A percentile compares a stretch with the other conserved stretches of the same genome.
Conservation (phyloP, 176 grass and related monocot species). For the Urochloa ruziziensis region DNA sequence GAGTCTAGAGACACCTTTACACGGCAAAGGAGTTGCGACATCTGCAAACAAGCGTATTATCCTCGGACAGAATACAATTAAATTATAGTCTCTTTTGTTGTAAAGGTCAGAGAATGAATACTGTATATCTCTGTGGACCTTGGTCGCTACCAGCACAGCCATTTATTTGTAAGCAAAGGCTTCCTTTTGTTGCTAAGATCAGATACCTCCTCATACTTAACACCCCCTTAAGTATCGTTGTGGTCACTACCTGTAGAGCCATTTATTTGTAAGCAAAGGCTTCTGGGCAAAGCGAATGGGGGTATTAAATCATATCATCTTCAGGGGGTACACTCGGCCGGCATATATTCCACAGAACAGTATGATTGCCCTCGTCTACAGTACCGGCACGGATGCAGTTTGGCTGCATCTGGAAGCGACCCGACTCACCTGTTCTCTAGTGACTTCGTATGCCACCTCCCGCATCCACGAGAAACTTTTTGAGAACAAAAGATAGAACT, state of each 20-base stretch:
- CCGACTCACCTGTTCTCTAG: conserved; percentile 24
- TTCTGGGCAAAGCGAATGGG: conserved; percentile 13
- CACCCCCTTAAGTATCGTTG: background rate
- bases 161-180: background rate
- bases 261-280: background rate
- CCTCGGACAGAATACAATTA: conserved; percentile 3
- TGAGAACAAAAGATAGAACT: background rate
- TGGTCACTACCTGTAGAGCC: background rate
- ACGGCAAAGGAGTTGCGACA: background rate
- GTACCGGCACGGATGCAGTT: background rate
- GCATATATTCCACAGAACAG: background rate
- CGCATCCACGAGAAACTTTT: background rate
- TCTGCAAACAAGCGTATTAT: conserved; percentile 29
- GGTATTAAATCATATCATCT: conserved; percentile 30
- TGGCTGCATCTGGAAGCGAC: conserved; percentile 32
- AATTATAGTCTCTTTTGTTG: background rate
- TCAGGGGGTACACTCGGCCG: background rate
- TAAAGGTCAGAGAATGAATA: background rate
- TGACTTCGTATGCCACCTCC: conserved; percentile 24
- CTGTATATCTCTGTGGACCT: too few species aligned
- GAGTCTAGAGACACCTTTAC: background rate
- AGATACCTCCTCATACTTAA: background rate
- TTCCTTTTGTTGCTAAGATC: background rate
- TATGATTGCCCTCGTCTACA: conserved; percentile 4
- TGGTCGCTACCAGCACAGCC: background rate